These are phyloP conservation scores for Chimonanthus praecox DNA, from an alignment of 164 flowering plant genomes.

Conservation along the genomic window DNA sequence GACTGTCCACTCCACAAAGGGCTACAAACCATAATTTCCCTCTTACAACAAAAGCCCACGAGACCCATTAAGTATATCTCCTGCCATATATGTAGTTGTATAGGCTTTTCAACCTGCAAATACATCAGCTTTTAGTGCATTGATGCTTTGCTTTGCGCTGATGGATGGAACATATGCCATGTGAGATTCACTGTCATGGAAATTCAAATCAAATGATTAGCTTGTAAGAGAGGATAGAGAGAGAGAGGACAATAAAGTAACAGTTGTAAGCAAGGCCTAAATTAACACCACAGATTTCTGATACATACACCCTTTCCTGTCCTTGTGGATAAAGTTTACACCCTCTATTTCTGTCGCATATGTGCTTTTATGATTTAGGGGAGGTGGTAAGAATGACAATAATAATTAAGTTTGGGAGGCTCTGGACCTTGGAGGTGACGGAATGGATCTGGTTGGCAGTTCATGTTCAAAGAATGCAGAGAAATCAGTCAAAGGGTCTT, in stretches of 20 bases:
- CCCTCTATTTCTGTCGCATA: not conserved
- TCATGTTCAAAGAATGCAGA: constrained; percentile 17
- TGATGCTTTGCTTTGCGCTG: constrained; percentile 39
- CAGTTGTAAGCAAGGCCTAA: not conserved
- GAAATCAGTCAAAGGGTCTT: constrained; percentile 15
- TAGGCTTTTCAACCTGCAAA: constrained; percentile 30
- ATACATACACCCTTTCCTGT: not conserved
- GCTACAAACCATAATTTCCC: not conserved
- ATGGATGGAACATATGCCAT: constrained; percentile 56
- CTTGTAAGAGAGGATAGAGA: constrained; percentile 12
- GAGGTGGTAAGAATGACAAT: not conserved
- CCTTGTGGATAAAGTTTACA: not conserved
- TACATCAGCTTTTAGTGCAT: constrained; percentile 41
- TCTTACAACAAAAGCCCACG: not conserved
- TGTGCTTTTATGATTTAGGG: not conserved
- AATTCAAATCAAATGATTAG: constrained; percentile 57
- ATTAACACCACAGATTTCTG: not conserved
- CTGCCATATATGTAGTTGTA: constrained; percentile 12
- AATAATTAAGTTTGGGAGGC: not conserved
- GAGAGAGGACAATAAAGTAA: constrained; percentile 4
- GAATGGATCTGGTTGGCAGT: constrained; percentile 42
- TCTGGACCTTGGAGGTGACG: constrained; percentile 6
- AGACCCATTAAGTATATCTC: not conserved
- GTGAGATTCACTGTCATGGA: constrained; percentile 22
- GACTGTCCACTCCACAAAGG: not conserved